A percentile compares a stretch with the other conserved stretches of the same genome.
Conservation (phyloP, 345 rosid genomes). For the Eucalyptus guilfoylei region DNA sequence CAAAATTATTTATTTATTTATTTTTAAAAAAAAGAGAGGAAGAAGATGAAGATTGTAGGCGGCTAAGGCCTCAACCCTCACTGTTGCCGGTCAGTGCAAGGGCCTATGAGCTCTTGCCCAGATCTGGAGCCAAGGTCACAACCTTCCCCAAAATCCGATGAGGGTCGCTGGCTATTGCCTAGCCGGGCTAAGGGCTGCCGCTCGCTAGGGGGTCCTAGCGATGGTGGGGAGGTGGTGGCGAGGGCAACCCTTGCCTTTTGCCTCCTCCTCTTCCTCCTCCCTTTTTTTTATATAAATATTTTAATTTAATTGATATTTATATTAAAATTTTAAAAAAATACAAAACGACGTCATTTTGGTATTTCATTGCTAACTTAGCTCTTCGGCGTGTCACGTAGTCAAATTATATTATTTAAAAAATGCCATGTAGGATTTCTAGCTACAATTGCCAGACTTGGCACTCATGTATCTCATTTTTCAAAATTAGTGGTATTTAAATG, state of each 20-base stretch:
- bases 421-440: fast-evolving
- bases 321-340: no score
- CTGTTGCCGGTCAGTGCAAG: fast-evolving
- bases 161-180: fast-evolving
- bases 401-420: no score
- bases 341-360: fast-evolving
- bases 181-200: fast-evolving
- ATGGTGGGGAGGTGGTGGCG: no score
- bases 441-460: fast-evolving
- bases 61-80: fast-evolving
- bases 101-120: fast-evolving
- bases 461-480: no score
- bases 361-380: fast-evolving
- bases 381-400: fast-evolving
- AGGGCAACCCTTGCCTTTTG: fast-evolving
- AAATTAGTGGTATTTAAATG: no score
- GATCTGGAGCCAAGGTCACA: fast-evolving
- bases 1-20: no score
- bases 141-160: no score
- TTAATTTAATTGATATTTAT: no score
- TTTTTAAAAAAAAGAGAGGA: fast-evolving
- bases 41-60: no score
- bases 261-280: no score
- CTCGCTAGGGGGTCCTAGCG: fast-evolving
- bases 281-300: no score